Percentiles rank a stretch among this genome's conserved stretches.
Evolutionary conservation across 106 monocot species (phyloP).

Genomic region (Hemerocallis citrina): DNA sequence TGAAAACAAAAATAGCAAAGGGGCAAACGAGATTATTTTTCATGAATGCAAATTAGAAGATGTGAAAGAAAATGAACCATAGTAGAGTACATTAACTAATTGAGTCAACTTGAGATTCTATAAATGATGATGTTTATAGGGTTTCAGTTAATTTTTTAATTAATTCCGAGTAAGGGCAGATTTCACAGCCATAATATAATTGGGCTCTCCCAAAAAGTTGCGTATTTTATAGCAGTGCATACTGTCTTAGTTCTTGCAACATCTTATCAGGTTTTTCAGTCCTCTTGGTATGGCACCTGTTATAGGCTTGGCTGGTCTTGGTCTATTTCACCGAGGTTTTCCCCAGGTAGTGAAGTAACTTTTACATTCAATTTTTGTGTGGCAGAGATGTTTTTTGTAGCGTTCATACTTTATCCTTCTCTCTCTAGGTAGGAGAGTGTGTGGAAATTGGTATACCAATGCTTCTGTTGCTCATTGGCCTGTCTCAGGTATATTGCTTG

Average conservation of each 20-base stretch:
- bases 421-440: conserved; percentile 73
- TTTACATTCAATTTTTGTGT: neutral
- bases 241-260: neutral
- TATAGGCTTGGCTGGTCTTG: conserved; percentile 73
- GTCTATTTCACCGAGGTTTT: conserved; percentile 85
- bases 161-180: too few species aligned
- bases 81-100: too few species aligned
- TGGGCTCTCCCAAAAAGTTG: too few species aligned
- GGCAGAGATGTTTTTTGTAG: neutral
- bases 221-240: too few species aligned
- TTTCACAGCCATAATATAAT: too few species aligned
- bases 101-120: too few species aligned
- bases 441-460: conserved; percentile 95
- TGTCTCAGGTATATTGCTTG: conserved; percentile 65
- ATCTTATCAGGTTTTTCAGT: conserved; percentile 73
- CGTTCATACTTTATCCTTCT: neutral
- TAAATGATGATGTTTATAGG: too few species aligned
- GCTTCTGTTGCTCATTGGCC: conserved; percentile 60
- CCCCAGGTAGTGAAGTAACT: conserved; percentile 40
- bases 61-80: too few species aligned
- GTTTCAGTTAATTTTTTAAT: too few species aligned
- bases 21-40: too few species aligned
- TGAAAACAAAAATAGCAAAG: too few species aligned
- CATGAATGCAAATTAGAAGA: too few species aligned
- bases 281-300: conserved; percentile 87